phyloP scores from a whole-genome alignment of 148 eudicot genomes.

The Gaultheria prostrata region DNA sequence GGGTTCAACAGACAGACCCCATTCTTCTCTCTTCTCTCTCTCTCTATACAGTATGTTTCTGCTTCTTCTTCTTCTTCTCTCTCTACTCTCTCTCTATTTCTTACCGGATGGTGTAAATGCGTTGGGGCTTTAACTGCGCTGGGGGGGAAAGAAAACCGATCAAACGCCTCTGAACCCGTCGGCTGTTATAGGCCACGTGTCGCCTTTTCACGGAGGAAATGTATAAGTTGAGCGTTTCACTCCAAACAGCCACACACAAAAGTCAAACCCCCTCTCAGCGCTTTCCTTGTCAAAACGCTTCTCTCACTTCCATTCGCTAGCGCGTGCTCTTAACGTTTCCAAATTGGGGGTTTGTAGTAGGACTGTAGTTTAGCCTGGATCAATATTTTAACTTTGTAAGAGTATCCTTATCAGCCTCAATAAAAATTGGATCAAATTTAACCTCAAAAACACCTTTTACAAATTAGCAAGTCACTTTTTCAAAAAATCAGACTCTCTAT shows the following conservation, averaged over 20 bases:
- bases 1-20: neutral
- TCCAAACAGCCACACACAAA: constrained; percentile 9
- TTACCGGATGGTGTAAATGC: neutral
- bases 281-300: neutral
- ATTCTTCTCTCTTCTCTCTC: neutral
- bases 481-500: too few relatives aligned
- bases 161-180: constrained; percentile 42
- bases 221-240: constrained; percentile 25
- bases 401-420: too few relatives aligned
- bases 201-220: constrained; percentile 1
- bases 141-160: constrained; percentile 31
- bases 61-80: neutral
- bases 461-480: too few relatives aligned
- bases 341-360: neutral
- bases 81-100: neutral
- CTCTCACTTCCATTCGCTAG: too few relatives aligned
- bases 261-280: constrained; percentile 36
- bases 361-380: too few relatives aligned
- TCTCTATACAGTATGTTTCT: neutral
- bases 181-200: constrained; percentile 40
- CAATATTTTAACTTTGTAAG: too few relatives aligned
- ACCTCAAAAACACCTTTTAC: too few relatives aligned
- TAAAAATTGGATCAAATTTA: too few relatives aligned
- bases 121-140: constrained; percentile 23
- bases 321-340: neutral